Evolutionary conservation across 441 rosid species (phyloP), one percentile per base, ranked within the genome.

Genomic region (Iberis amara): DNA sequence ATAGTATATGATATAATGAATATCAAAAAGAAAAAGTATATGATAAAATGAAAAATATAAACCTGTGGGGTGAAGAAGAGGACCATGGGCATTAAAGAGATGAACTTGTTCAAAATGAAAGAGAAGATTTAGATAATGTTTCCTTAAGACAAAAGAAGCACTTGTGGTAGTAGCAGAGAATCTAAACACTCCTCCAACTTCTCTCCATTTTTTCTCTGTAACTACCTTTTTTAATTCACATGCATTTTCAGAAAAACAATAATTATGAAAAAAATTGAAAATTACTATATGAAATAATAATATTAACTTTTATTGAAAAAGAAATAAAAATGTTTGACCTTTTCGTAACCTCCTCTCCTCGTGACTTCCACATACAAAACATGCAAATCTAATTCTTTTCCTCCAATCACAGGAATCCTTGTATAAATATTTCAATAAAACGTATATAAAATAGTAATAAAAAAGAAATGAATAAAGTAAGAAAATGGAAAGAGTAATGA

Each of bases 401-500:
- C 91, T 48, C 98, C 98, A 63, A 91, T 91, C 83, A 87, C 98
- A 71, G 98, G 98, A 68, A 91, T 75, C 98, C 98, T 91, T 73
- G 0, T 23, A 21, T 8, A 47, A 7, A 37, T 33, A 9, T 40
- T 26, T 5, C 38, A 21, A 18, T 18, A 18, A 18, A 18, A 18
- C 21, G 3, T 0, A 5, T 7, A 6, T 42, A 28, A 13, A 23
- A 10, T 38, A 5, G 6, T 30, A 18, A 31, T 12, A 32, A 28
- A 24, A 3, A 8, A 47, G 7, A 23, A 39, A 18, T 21, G 13
- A 4, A 32, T 15, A 24, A 40, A 61, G 40, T 42, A 11, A 52
- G 39, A 28, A 21, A 6, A 13, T 11, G 21, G 33, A 5, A 21
- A 18, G 21, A 18, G 21, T 18, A 18, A 18, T 18, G 21, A 18